phyloP scores from a whole-genome alignment of 164 flowering plant genomes.

The Kalanchoe fedtschenkoi region DNA sequence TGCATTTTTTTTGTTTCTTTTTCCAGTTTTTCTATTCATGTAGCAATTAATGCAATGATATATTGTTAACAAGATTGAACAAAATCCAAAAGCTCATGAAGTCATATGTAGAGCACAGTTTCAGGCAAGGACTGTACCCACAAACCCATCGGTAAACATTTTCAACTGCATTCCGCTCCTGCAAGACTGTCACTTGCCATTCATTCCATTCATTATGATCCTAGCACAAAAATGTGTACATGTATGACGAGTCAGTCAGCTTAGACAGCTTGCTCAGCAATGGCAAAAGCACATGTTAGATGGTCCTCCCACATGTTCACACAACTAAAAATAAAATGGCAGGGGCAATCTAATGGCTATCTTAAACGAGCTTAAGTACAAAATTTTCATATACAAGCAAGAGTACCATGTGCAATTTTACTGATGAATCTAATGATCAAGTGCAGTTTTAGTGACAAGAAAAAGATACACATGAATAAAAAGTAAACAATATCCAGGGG shows the following conservation, averaged over 20 bases:
- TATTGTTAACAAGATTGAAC: background rate
- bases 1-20: background rate
- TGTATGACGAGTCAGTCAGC: background rate
- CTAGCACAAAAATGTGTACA: constrained; percentile 17
- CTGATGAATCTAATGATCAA: no score
- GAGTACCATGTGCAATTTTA: no score
- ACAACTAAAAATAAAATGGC: no score
- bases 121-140: constrained; percentile 44
- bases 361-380: no score
- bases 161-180: constrained; percentile 71
- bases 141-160: constrained; percentile 90
- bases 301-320: no score
- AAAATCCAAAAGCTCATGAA: background rate
- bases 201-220: constrained; percentile 68
- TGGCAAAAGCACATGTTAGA: no score
- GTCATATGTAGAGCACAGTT: background rate
- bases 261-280: no score
- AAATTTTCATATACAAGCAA: no score
- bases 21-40: no score
- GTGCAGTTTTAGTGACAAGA: background rate
- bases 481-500: background rate
- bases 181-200: constrained; percentile 69
- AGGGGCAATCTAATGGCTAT: no score
- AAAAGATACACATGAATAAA: background rate
- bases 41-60: no score